Evolutionary conservation across 2,329 filamentous ascomycete genomes (phyloP).

Genomic region (Albifimbria verrucaria): DNA sequence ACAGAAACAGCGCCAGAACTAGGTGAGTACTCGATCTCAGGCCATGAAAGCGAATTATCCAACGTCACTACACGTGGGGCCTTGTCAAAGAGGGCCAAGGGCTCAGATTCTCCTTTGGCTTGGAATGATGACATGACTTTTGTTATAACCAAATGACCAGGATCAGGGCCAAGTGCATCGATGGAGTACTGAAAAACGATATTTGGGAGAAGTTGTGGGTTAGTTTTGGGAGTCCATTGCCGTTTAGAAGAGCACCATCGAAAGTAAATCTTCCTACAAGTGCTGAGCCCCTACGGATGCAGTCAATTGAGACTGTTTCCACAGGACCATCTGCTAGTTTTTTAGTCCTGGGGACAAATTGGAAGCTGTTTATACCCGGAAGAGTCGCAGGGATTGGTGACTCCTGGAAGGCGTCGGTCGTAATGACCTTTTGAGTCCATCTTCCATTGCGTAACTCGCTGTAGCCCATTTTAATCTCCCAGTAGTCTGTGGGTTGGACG

Average conservation of each 20-base stretch:
- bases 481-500: background rate
- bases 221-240: background rate
- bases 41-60: background rate
- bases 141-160: background rate
- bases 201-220: background rate
- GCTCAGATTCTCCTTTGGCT: background rate
- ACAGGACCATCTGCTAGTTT: background rate
- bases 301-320: background rate
- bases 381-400: background rate
- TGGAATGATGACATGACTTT: background rate
- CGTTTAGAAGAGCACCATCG: background rate
- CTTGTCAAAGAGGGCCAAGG: background rate
- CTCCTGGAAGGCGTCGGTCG: background rate
- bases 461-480: background rate
- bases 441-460: background rate
- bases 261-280: background rate
- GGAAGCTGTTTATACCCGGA: background rate
- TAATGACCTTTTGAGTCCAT: background rate
- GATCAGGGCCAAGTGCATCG: background rate
- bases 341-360: background rate
- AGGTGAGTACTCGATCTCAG: background rate
- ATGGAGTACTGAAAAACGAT: background rate
- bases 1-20: background rate
- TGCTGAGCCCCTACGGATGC: background rate
- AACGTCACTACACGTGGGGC: background rate